These are phyloP conservation scores for Suhomyces bokatorum DNA, from an alignment of 1,139 yeast genomes.

Conservation along the genomic window DNA sequence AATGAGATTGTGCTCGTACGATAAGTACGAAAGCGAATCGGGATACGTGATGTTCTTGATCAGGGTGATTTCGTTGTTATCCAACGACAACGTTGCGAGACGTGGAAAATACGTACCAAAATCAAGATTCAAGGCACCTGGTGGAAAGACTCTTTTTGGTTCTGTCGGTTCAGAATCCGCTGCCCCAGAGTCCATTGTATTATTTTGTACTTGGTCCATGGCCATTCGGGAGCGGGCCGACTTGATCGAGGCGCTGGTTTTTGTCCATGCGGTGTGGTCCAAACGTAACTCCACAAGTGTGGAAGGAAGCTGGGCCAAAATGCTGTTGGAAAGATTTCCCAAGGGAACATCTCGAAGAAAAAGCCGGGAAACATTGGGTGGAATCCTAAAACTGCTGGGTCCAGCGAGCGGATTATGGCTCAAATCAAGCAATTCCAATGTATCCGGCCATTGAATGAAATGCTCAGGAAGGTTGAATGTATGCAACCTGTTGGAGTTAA, in stretches of 20 bases:
- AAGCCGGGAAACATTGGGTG: constrained; percentile 12
- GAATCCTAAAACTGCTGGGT: constrained; percentile 11
- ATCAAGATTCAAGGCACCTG: constrained; percentile 1
- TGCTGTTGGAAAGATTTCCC: constrained; percentile 8
- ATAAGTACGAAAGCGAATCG: constrained; percentile 2
- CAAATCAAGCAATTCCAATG: constrained; percentile 16
- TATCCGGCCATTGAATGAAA: constrained; percentile 10
- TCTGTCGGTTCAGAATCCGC: neutral
- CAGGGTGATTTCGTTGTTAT: constrained; percentile 9
- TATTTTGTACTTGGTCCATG: neutral
- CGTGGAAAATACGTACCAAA: constrained; percentile 3
- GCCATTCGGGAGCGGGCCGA: neutral
- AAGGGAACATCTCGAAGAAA: constrained; percentile 12
- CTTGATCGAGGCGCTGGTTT: neutral
- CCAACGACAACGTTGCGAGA: constrained; percentile 9
- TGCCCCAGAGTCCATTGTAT: neutral
- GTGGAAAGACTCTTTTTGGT: neutral
- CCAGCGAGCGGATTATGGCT: constrained; percentile 17
- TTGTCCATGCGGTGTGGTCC: constrained; percentile 6
- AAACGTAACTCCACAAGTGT: constrained; percentile 11
- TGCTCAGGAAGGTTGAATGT: constrained; percentile 11
- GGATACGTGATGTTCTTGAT: constrained; percentile 11
- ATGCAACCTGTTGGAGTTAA: constrained; percentile 18
- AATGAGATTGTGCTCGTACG: constrained; percentile 12
- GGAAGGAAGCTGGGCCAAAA: constrained; percentile 11